A percentile compares a stretch with the other conserved stretches of the same genome.
These are phyloP conservation scores for Gnetum montanum DNA, from an alignment of 75 land plant genomes.

Conservation along the genomic window DNA sequence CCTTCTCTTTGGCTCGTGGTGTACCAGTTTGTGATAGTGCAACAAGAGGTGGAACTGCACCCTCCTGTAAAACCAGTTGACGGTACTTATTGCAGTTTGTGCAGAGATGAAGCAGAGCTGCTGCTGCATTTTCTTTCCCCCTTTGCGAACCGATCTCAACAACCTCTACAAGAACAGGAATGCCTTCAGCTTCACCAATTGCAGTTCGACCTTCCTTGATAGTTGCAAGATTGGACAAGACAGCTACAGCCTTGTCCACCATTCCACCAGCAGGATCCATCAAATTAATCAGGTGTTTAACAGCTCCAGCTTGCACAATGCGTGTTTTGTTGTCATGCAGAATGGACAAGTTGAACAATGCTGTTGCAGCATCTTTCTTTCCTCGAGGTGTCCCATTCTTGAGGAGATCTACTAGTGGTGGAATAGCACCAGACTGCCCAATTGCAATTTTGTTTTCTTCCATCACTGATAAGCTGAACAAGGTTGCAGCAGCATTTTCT, in stretches of 20 bases:
- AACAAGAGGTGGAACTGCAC: slow-evolving; percentile 86
- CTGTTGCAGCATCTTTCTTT: slow-evolving; percentile 95
- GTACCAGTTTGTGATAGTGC: slow-evolving; percentile 84
- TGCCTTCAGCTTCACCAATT: slow-evolving; percentile 72
- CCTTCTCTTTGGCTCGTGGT: slow-evolving; percentile 90
- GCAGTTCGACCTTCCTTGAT: slow-evolving; percentile 62
- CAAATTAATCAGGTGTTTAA: slow-evolving; percentile 67
- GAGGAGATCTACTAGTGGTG: slow-evolving; percentile 78
- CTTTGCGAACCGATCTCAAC: slow-evolving; percentile 85
- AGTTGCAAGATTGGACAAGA: slow-evolving; percentile 79
- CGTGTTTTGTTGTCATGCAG: slow-evolving; percentile 75
- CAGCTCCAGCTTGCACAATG: slow-evolving; percentile 87
- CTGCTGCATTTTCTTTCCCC: slow-evolving; percentile 91
- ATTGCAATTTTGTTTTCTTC: slow-evolving; percentile 82
- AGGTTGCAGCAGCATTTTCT: slow-evolving; percentile 91
- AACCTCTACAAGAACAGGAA: slow-evolving; percentile 82
- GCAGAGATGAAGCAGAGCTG: slow-evolving; percentile 78
- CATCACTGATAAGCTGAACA: slow-evolving; percentile 81
- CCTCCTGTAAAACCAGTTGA: slow-evolving; percentile 77
- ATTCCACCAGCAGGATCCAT: slow-evolving; percentile 93
- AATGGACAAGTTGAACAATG: slow-evolving; percentile 82
- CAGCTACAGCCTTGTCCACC: slow-evolving; percentile 96
- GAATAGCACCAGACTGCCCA: slow-evolving; percentile 83
- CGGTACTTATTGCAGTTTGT: slow-evolving; percentile 52
- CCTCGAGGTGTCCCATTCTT: slow-evolving; percentile 86